Evolutionary conservation across 2,329 filamentous ascomycete species (phyloP), one percentile per base, ranked within the genome.

Genomic region (Penicillium sp.): DNA sequence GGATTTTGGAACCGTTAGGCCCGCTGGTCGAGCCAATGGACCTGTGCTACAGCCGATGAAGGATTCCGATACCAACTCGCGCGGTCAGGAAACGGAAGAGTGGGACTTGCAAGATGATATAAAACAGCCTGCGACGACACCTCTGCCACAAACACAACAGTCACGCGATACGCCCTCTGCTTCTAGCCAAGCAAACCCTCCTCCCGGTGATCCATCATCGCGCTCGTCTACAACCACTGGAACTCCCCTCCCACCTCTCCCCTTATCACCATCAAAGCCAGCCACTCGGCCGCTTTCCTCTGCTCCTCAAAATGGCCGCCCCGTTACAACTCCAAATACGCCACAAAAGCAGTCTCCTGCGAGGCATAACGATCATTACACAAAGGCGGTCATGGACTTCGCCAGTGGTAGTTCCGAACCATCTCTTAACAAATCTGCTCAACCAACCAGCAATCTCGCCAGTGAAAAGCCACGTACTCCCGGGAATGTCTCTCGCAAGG

Each of bases 1-100:
- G 94, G 94, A 99, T 73, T 99, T 99, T 78, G 94, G 94, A 39
- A 99, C 94, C 0, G 91, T 99, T 48, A 84, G 92, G 52, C 87
- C 95, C 5, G 87, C 88, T n/a, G 85, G 87, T 50, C 86, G 87
- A 56, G 82, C 39, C 14, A 39, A 31, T 8, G 55, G 81, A 26
- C 69, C 84, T 42, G 87, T 87, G 3, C 77, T 90, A 45, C 82
- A 88, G 62, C 80, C 86, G 0, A 86, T 96, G 86, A 92, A 90
- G 61, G 90, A 92, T 56, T 88, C 89, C 28, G 88, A 88, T 11
- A 87, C 89, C 16, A 96, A 96, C 70, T 85, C 89, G 16, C 83
- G 92, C 54, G 81, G 84, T 29, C 78, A 84, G 11, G 66, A 66
- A 18, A 52, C 62, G 18, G 59, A 63, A 23, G 68, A 71, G 16